Percentiles rank a stretch among this genome's conserved stretches.
Evolutionary conservation across 805 yeast species (phyloP).

Genomic region (Priceomyces melissophilus): DNA sequence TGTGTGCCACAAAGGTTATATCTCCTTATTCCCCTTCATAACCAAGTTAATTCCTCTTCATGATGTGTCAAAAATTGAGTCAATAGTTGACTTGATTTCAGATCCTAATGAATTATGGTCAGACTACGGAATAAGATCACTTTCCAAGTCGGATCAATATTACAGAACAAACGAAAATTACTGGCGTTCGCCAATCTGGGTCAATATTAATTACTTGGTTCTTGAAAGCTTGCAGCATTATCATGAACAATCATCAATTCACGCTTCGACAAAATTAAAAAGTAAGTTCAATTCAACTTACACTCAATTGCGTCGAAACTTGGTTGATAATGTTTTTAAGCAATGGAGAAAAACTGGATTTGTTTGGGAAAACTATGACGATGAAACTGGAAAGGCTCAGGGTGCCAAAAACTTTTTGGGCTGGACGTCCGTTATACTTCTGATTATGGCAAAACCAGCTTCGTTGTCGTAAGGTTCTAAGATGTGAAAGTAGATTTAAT

Average conservation of each 20-base stretch:
- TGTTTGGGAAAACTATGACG: conserved; percentile 90
- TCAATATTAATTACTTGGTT: conserved; percentile 81
- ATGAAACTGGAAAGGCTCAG: conserved; percentile 64
- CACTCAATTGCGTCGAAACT: conserved; percentile 54
- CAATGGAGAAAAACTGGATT: conserved; percentile 75
- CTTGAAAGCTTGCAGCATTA: conserved; percentile 69
- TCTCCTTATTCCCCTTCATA: conserved; percentile 80
- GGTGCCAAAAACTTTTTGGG: conserved; percentile 92
- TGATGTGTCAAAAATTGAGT: conserved; percentile 43
- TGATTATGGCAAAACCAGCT: conserved; percentile 82
- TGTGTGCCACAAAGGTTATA: conserved; percentile 89
- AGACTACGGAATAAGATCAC: conserved; percentile 73
- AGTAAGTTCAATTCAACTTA: conserved; percentile 42
- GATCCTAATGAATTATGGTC: conserved; percentile 78
- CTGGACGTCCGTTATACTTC: conserved; percentile 82
- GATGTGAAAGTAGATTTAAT: no score
- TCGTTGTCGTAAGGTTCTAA: conserved; percentile 10
- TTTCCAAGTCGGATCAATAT: conserved; percentile 60
- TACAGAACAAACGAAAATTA: conserved; percentile 85
- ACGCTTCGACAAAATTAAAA: conserved; percentile 35
- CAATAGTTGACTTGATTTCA: conserved; percentile 53
- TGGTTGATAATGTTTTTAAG: conserved; percentile 64
- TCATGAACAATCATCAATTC: conserved; percentile 22
- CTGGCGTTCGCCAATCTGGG: conserved; percentile 96
- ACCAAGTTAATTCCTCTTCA: conserved; percentile 56